A percentile compares a stretch with the other conserved stretches of the same genome.
Conservation (phyloP, 2,329 filamentous ascomycete species). For the Aspergillus oerlinghausenensis region DNA sequence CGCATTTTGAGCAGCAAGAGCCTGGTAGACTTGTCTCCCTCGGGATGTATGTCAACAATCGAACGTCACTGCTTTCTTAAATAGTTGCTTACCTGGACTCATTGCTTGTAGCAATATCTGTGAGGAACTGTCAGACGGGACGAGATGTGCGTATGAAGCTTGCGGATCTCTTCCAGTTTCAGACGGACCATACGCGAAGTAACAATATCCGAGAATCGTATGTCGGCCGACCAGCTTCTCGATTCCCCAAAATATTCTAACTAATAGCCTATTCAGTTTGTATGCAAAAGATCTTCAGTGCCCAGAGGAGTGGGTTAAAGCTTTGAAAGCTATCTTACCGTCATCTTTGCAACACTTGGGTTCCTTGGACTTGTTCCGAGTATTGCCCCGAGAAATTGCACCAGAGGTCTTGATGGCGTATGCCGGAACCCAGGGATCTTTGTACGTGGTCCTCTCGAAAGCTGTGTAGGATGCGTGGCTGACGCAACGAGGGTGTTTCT, state of each 20-base stretch:
- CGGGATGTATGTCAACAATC: conserved; percentile 22
- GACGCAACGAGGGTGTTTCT: neutral
- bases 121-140: conserved; percentile 31
- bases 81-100: neutral
- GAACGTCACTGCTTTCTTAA: neutral
- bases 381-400: conserved; percentile 28
- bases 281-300: conserved; percentile 34
- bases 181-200: conserved; percentile 1
- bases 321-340: conserved; percentile 26
- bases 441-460: conserved; percentile 13
- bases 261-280: conserved; percentile 25
- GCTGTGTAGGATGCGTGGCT: neutral
- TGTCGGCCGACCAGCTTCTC: conserved; percentile 11
- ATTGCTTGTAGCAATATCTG: conserved; percentile 23
- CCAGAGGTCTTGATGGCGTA: conserved; percentile 38
- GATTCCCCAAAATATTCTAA: neutral
- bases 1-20: conserved; percentile 25
- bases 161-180: conserved; percentile 23
- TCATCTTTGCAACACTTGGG: conserved; percentile 30
- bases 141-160: conserved; percentile 31
- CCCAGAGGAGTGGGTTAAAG: conserved; percentile 27
- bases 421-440: conserved; percentile 30
- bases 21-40: conserved; percentile 29
- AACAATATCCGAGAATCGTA: conserved; percentile 15
- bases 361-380: conserved; percentile 31